Percentiles rank a stretch among this genome's conserved stretches.
Conservation (phyloP, 225 moss, liverwort and hornwort species). For the Straminergon stramineum region DNA sequence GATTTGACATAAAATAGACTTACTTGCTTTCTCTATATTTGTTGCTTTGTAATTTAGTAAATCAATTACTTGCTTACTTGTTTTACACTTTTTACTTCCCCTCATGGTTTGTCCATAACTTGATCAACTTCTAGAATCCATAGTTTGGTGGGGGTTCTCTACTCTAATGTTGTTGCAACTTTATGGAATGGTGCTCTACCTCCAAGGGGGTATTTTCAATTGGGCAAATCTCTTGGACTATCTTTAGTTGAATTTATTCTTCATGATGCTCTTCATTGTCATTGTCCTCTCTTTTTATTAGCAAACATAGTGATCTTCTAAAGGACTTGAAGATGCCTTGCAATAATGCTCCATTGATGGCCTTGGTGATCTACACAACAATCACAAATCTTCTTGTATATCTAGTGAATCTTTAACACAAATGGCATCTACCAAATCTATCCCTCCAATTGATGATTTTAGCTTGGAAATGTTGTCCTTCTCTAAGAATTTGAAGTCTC, state of each 20-base stretch:
- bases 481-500: neutral
- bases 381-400: neutral
- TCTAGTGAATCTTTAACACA: fast-evolving
- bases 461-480: neutral
- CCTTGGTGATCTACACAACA: neutral
- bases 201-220: neutral
- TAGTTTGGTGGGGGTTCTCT: neutral
- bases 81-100: neutral
- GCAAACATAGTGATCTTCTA: fast-evolving
- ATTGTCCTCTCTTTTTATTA: neutral
- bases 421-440: neutral
- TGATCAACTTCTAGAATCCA: too few species aligned
- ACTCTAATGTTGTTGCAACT: neutral
- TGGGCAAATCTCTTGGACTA: too few species aligned
- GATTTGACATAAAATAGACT: neutral
- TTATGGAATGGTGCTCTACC: neutral
- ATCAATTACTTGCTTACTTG: neutral
- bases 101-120: too few species aligned
- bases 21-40: neutral
- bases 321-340: neutral
- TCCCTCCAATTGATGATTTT: neutral
- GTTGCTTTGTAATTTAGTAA: neutral
- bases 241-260: fast-evolving
- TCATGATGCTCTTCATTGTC: neutral
- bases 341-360: neutral